Evolutionary conservation across 768 basidiomycete genomes (phyloP), one percentile per base, ranked within the genome.

Genomic region (Chalciporus pseudorubinellus): DNA sequence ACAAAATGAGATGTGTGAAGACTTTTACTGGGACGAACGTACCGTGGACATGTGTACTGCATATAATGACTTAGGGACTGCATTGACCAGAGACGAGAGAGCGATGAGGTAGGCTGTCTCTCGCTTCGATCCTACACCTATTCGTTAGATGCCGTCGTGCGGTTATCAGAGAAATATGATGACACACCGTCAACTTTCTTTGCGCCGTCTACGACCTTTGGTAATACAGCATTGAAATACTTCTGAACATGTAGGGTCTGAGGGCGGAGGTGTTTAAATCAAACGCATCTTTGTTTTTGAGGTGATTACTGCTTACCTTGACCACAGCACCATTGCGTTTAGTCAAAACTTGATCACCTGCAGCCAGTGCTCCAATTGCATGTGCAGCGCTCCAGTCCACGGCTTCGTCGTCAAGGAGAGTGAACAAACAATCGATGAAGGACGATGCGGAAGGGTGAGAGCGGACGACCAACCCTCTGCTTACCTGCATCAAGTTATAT

Each of bases 81-180:
- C 80, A 53, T 82, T 84, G 56, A 98, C 80, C 9, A 98, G 74
- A 19, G 85, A 85, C 0, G 89, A 84, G 24, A 98, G 77, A 3
- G 92, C 92, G 31, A 93, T 84, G 3, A 98, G 79, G 65, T 88
- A 84, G 1, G 91, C 82, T 2, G 76, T 79, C 64, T 84, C 88
- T 52, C 75, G 71, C 11, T 62, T 63, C 2, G 77, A 59, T 44
- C 80, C 87, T 87, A 51, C 3, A 33, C 19, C 33, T 12, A 44
- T 31, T 22, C 18, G 8, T 52, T 44, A 52, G 47, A 20, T 29
- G 39, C 29, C 13, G 12, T 26, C 14, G 52, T 39, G 9, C 34
- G 20, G 24, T 14, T 38, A 29, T 11, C 26, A 14, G 48, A 26
- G 26, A 26, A 26, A 6, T 26, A 24, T 11, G 5, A 66, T 81